Base-by-base conservation (phyloP, 805 yeast species). In the Spathaspora passalidarum region DNA sequence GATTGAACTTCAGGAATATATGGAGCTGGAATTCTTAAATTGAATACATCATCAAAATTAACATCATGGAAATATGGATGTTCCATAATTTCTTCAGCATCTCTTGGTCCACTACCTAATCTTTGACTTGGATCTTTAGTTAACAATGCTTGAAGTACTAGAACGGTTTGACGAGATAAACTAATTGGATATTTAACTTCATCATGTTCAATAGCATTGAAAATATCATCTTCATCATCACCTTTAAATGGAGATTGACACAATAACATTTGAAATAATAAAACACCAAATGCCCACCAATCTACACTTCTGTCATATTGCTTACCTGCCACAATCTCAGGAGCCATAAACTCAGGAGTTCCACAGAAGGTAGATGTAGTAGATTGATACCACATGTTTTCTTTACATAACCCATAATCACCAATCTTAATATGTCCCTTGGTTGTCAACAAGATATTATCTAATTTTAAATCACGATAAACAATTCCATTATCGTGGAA, bases 251-350 rank as follows among this genome's bases (percentile, higher is more conserved):
- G 99, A 6, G 97, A 88, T 66, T 92, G 96, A 43, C 97, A 94
- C 48, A 94, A 75, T 47, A 94, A 74, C 99, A 94, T 94, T 68
- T 94, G 99, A 66, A 92, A 94, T 53, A 94, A 73, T 52, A 94
- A 75, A 22, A 94, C 98, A 47, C 99, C 99, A 74, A 91, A 89
- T 1, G 99, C 98, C 99, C 99, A 94, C 99, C 99, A 94, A 68
- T 94, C 99, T 45, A 94, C 99, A 34, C 94, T 86, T 60, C 96
- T 82, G 44, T 90, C 94, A 60, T 94, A 94, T 49, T 84, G 86
- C 65, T 91, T 96, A 45, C 94, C 98, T 52, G 88, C 84, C 60
- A 94, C 75, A 54, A 94, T 92, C 66, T 94, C 99, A 0, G 99
- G 99, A 1, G 99, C 99, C 96, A 94, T 94, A 56, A 94, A 88